A percentile compares a stretch with the other conserved stretches of the same genome.
Evolutionary conservation across 208 protist species (phyloP).

Genomic region (Acanthamoeba royreba): DNA sequence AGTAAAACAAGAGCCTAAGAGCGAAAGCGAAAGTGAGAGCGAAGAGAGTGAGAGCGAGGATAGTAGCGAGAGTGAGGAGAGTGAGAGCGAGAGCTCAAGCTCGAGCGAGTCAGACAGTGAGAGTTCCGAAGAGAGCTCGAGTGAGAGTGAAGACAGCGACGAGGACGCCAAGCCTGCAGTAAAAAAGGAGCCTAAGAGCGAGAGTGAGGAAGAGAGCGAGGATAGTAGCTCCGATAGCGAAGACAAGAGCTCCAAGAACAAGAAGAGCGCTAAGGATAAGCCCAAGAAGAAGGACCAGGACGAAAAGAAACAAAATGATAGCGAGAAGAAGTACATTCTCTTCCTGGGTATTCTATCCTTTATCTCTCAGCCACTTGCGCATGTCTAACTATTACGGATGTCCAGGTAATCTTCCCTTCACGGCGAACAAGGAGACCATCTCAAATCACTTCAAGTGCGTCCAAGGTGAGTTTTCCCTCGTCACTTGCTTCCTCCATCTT

Average conservation of each 20-base stretch:
- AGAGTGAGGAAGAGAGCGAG: neutral
- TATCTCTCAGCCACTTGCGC: neutral
- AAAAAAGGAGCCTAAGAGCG: no score
- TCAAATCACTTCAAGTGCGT: neutral
- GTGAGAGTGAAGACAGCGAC: no score
- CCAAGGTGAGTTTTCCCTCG: neutral
- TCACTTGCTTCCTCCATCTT: neutral
- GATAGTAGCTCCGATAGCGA: no score
- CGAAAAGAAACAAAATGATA: neutral
- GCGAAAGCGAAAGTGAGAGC: neutral
- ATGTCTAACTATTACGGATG: neutral
- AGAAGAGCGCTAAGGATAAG: neutral
- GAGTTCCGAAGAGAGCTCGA: no score
- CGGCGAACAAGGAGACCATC: neutral
- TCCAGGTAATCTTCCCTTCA: neutral
- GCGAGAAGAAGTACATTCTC: conserved; percentile 9
- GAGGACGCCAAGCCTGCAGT: no score
- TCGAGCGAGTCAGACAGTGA: no score
- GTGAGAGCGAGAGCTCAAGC: no score
- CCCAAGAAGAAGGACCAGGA: neutral
- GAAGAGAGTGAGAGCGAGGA: neutral
- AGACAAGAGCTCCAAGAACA: neutral
- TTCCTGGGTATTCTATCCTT: neutral
- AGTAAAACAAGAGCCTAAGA: neutral
- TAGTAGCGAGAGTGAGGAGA: neutral